phyloP scores from a whole-genome alignment of 2,329 filamentous ascomycete species.

The Neofusicoccum kwambonambiense region DNA sequence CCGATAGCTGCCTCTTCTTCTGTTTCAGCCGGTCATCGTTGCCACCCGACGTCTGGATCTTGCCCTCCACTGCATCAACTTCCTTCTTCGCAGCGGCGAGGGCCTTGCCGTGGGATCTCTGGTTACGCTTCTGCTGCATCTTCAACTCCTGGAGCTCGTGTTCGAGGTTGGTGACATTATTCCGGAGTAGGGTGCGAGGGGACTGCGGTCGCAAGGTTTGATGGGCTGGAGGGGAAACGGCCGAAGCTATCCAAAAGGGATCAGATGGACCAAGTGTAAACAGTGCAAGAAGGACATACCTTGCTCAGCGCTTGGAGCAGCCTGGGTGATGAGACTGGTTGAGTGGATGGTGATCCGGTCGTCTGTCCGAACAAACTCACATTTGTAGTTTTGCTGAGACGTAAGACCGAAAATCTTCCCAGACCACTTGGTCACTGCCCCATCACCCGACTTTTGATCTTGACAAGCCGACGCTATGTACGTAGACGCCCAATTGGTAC shows the following conservation, averaged over 20 bases:
- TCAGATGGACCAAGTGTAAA: not conserved
- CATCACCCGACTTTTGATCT: conserved; percentile 44
- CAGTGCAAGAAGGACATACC: conserved; percentile 33
- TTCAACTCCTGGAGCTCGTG: conserved; percentile 69
- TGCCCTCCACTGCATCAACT: conserved; percentile 66
- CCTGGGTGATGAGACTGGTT: conserved; percentile 68
- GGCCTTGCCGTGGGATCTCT: conserved; percentile 72
- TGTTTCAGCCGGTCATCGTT: conserved; percentile 74
- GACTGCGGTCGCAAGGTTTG: conserved; percentile 70
- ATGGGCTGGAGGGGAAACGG: conserved; percentile 51
- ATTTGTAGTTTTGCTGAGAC: conserved; percentile 73
- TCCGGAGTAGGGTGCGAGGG: conserved; percentile 72
- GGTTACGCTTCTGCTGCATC: conserved; percentile 65
- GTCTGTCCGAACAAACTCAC: conserved; percentile 70
- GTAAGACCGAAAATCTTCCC: conserved; percentile 68
- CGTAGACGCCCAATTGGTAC: conserved; percentile 76
- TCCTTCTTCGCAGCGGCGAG: conserved; percentile 69
- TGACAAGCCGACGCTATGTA: conserved; percentile 59
- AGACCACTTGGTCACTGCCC: conserved; percentile 59
- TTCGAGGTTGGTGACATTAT: conserved; percentile 71
- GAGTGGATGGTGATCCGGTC: conserved; percentile 68
- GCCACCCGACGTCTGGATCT: conserved; percentile 65
- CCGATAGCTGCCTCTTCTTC: conserved; percentile 72
- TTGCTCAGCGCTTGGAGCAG: conserved; percentile 58
- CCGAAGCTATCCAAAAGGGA: conserved; percentile 18